A percentile compares a stretch with the other conserved stretches of the same genome.
Evolutionary conservation across 2,329 filamentous ascomycete genomes (phyloP).

Genomic region (Fusarium sororula): DNA sequence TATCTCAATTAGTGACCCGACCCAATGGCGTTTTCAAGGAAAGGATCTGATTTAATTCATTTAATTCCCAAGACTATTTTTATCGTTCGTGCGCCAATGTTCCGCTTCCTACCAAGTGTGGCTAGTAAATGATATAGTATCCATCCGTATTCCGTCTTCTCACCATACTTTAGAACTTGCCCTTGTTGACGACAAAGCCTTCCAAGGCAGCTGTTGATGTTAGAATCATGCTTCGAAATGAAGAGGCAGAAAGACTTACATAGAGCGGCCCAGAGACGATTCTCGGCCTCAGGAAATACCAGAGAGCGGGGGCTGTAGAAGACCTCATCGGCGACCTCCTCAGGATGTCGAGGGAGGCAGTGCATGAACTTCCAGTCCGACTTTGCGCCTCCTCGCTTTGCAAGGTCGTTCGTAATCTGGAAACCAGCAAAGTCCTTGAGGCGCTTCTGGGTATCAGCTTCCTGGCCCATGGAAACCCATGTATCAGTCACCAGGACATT

Average conservation of each 20-base stretch:
- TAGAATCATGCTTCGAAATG: constrained; percentile 5
- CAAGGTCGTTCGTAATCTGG: constrained; percentile 89
- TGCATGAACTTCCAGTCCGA: constrained; percentile 98
- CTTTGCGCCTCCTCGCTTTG: constrained; percentile 85
- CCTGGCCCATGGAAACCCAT: constrained; percentile 98
- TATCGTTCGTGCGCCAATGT: constrained; percentile 40
- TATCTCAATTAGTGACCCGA: constrained; percentile 20
- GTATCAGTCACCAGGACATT: constrained; percentile 96
- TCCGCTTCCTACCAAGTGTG: constrained; percentile 20
- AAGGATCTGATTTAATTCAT: constrained; percentile 41
- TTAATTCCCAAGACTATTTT: constrained; percentile 43
- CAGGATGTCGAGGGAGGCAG: constrained; percentile 88
- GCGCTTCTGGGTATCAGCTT: constrained; percentile 80
- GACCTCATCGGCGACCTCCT: constrained; percentile 94
- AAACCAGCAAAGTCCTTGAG: constrained; percentile 87
- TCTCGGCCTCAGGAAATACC: constrained; percentile 94
- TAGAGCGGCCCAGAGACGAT: constrained; percentile 90
- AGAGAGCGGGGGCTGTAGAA: constrained; percentile 88
- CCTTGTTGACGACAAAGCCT: constrained; percentile 93
- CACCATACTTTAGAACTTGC: constrained; percentile 64
- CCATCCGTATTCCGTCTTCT: not conserved
- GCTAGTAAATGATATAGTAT: constrained; percentile 21
- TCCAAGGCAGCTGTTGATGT: constrained; percentile 73
- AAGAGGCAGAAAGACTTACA: constrained; percentile 57
- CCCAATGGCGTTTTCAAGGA: constrained; percentile 43